Evolutionary conservation across 176 grass and related monocot genomes (phyloP), one percentile per base, ranked within the genome.

Genomic region (Aegilops longissima): DNA sequence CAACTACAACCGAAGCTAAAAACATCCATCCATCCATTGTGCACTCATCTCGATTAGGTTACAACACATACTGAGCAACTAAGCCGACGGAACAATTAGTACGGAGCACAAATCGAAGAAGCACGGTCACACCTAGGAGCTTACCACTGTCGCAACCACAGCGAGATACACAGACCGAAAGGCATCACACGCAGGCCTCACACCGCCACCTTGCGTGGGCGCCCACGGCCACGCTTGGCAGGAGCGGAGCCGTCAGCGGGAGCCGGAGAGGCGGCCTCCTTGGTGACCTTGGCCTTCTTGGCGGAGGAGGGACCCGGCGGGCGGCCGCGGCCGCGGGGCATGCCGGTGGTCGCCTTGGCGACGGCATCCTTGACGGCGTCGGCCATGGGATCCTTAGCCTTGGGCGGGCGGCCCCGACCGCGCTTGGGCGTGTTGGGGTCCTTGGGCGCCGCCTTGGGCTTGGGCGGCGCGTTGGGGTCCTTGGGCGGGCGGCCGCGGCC

Each of bases 401-500:
- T 96, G 12, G 94, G 87, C 10, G 94, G 91, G 45, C 94, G 80
- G 0, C 89, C 93, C 4, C 91, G 52, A 2, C 38, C 27, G 12
- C 82, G 82, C 12, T 61, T 61, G 17, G 71, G 61, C 65, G 49
- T 29, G 36, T 14, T 49, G 64, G 78, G 77, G 10, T 77, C 83
- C 88, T 86, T 86, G 61, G 36, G 20, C 20, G 35, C 18, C 5
- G 38, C 4, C 51, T 14, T 49, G 35, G 78, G 77, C 51, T 54
- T 54, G 10, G 8, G 20, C 9, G 54, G 61, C 65, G 47, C 79
- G 36, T 10, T 49, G 44, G 78, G 77, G 10, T 70, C 83, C 87
- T 97, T 97, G 36, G 89, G 91, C 8, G 93, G 93, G 49, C 95
- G 68, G 6, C 95, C 93, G 25, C 95, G 85, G 18, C 93, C 93